Evolutionary conservation across 495 filamentous ascomycete species (phyloP), one percentile per base, ranked within the genome.

Genomic region (Niebla homalea): DNA sequence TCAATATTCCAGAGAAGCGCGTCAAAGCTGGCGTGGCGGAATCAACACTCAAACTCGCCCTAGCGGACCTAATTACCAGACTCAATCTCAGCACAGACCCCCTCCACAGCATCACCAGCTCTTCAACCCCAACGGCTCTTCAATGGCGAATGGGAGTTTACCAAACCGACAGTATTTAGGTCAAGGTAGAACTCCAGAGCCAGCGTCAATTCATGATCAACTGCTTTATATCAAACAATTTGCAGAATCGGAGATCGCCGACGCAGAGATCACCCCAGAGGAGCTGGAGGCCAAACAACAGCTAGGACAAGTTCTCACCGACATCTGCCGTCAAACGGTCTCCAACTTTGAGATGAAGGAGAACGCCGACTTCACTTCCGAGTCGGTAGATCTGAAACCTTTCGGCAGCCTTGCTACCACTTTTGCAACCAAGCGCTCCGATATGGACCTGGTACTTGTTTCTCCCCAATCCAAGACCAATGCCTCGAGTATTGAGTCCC

Each of bases 351-450:
- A 83, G 50, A 51, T 52, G 5, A 46, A 61, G 8, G 51, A 60
- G 15, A 61, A 67, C 20, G 26, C 57, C 5, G 62, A 66, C n/a
- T 78, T 83, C 52, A 65, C 71, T 45, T 50, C 73, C 8, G 52
- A 60, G 11, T 66, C 67, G 36, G 75, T 88, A 3, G 66, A 76
- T 32, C 65, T 89, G 5, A 73, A 74, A 51, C 80, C 77, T 51
- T 87, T 85, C 55, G 85, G 85, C 2, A 88, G 85, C 55, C 69
- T 88, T 38, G 70, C 69, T 10, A 84, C 83, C 10, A 84, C 83
- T 0, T 87, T 87, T 60, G 84, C 83, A 5, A 82, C 78, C 6
- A 78, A 77, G 60, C 73, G 72, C 10, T 83, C 85, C 1, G 84
- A 88, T 57, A 82, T 89, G 77, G 85, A 88, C 62, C 68, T 88